Base-by-base conservation (phyloP, 169 alveolate genomes). In the Plasmodium cynomolgi region DNA sequence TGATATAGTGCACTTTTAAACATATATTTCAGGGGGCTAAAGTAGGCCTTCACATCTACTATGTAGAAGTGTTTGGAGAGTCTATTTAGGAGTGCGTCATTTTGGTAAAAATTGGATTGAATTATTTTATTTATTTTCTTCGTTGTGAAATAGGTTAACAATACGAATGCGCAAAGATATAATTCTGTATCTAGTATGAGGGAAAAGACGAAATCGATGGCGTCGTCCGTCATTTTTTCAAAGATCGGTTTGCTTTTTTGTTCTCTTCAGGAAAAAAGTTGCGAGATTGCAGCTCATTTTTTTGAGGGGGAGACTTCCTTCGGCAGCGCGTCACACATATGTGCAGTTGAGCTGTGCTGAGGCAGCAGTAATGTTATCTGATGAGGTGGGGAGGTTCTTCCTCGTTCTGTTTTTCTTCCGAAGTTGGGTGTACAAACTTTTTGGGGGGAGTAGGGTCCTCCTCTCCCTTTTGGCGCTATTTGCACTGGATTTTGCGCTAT, bases 1-100 rank as follows among this genome's bases (percentile, higher is more conserved):
- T 86, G 93, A 77, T 86, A 86, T 34, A 86, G 26, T 34, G 47
- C 37, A 77, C 73, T 86, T n/a, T 77, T 75, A 23, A 54, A 9
- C 54, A 86, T 79, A 75, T 75, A 86, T 71, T 58, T 86, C 29
- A 75, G 41, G 9, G 93, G 93, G 72, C 81, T 86, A 77, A 75
- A 86, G 47, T 50, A 29, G 41, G 85, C 93, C 31, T 54, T 75
- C 80, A 86, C 84, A 26, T 86, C 93, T 7, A 33, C 29, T 50
- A 75, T 41, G 80, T 86, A 86, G 81, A 86, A 86, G 11, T 74
- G 20, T 56, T 86, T 86, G 17, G 93, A 75, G 9, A 86, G 68
- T 86, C 80, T 86, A 33, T 86, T 75, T 47, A 86, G 47, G 26
- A 86, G 71, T 34, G 41, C 17, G 29, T 86, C 93, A 56, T 79